Conservation (phyloP, 768 basidiomycete genomes). For the Hortiboletus flavorubellus region DNA sequence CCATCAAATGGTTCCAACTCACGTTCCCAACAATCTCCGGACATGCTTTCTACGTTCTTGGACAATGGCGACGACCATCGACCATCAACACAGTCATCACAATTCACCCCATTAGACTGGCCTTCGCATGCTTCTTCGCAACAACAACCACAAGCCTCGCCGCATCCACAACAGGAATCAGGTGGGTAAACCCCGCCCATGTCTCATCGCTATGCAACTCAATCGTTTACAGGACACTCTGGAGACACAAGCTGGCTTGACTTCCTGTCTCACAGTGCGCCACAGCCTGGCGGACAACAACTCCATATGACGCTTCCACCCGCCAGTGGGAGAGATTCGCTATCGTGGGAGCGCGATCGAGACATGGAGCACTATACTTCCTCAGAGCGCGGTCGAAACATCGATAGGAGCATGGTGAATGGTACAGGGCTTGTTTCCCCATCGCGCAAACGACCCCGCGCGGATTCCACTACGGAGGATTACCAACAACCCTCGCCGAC, state of each 20-base stretch:
- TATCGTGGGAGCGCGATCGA: constrained; percentile 34
- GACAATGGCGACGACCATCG: constrained; percentile 30
- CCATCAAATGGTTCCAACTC: constrained; percentile 10
- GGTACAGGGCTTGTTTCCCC: constrained; percentile 19
- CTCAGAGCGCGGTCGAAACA: constrained; percentile 25
- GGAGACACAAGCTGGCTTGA: constrained; percentile 34
- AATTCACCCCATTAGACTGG: constrained; percentile 31
- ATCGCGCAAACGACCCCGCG: constrained; percentile 30
- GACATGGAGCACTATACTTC: constrained; percentile 28
- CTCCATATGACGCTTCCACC: constrained; percentile 31
- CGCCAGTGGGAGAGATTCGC: constrained; percentile 21
- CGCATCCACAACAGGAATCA: constrained; percentile 24
- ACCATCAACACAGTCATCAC: constrained; percentile 21
- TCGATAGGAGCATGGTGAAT: constrained; percentile 19
- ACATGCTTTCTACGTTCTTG: constrained; percentile 29
- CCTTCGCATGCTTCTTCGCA: constrained; percentile 31
- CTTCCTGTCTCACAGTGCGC: constrained; percentile 28
- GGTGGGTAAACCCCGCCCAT: constrained; percentile 9
- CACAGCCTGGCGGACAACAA: constrained; percentile 25
- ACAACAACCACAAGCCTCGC: constrained; percentile 15
- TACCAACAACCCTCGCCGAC: constrained; percentile 21
- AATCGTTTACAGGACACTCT: constrained; percentile 19
- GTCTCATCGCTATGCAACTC: background rate
- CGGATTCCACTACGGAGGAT: constrained; percentile 20
- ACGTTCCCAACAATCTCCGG: constrained; percentile 26